A percentile compares a stretch with the other conserved stretches of the same genome.
Evolutionary conservation across 768 basidiomycete species (phyloP).

Genomic region (Pleurotus sapidus): DNA sequence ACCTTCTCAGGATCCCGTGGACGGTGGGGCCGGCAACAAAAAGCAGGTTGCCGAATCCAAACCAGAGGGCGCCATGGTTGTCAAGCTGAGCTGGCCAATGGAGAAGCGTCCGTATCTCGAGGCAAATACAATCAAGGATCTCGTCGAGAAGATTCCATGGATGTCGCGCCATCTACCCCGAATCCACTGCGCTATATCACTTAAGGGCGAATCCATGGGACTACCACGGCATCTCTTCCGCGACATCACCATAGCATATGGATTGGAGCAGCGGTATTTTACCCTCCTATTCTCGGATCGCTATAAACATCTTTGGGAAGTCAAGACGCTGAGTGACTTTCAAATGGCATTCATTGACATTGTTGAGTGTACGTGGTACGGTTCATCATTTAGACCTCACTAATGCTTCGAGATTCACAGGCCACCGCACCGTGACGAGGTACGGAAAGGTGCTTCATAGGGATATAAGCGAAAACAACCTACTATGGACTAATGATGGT

Average conservation of each 20-base stretch:
- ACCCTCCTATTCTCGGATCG: conserved; percentile 14
- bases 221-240: conserved; percentile 9
- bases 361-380: conserved; percentile 23
- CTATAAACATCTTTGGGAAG: conserved; percentile 21
- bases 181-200: not conserved
- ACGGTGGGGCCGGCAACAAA: not conserved
- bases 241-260: not conserved
- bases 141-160: conserved; percentile 9
- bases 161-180: conserved; percentile 15
- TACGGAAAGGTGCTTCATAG: conserved; percentile 23
- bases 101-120: conserved; percentile 8
- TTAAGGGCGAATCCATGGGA: conserved; percentile 4
- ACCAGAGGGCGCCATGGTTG: not conserved
- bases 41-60: too few species aligned
- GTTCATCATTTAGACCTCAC: not conserved
- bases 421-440: conserved; percentile 19
- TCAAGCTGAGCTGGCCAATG: conserved; percentile 17
- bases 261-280: conserved; percentile 13
- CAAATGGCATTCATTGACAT: conserved; percentile 24
- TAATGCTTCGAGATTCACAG: conserved; percentile 5
- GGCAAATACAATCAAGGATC: conserved; percentile 5
- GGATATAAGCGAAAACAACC: conserved; percentile 27
- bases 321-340: conserved; percentile 19
- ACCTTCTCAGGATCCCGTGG: not conserved
- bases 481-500: conserved; percentile 15